Base-by-base conservation (phyloP, 768 basidiomycete species). In the Leucocoprinus sp. region DNA sequence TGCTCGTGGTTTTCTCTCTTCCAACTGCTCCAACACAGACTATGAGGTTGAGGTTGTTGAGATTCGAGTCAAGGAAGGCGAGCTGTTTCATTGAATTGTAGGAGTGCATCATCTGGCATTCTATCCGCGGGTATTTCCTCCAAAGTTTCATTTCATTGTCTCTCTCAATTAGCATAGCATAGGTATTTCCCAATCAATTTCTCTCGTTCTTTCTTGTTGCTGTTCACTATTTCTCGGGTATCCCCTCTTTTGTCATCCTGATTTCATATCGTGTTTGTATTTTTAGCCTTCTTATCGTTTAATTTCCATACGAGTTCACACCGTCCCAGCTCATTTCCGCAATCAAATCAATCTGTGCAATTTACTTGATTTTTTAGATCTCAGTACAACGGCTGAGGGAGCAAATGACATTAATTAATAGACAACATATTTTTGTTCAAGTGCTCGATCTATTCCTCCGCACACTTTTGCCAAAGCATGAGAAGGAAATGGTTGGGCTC, bases 31-130 rank as follows among this genome's bases (percentile, higher is more conserved):
- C 43, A 62, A 84, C 52, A 77, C 74, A 50, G 84, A 86, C 54
- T 88, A 85, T 53, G 85, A 89, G 58, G 80, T 90, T 49, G 87
- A 91, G 62, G 87, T 90, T 28, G 88, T 86, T 54, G 85, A 89
- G 66, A 92, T 91, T 60, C 74, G 87, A 49, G 84, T 91, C 49
- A 71, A 75, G 51, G 87, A 87, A 55, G 83, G 76, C 41, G 88
- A 91, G 55, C 66, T 90, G 59, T 84, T 90, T 60, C 87, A 81
- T 18, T 72, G 63, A 62, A 63, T 46, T 18, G 8, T 14, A 31
- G 18, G 36, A 29, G 19, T 6, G 15, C 24, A 41, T 27, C 39
- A 14, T 37, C 26, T 18, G 15, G 15, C 24, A 41, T 9, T 21
- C 11, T 12, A 41, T 15, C 27, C 23, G 6, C 24, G 8, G 4